phyloP scores from a whole-genome alignment of 1,139 yeast genomes.

The Magnusiomyces suaveolens region DNA sequence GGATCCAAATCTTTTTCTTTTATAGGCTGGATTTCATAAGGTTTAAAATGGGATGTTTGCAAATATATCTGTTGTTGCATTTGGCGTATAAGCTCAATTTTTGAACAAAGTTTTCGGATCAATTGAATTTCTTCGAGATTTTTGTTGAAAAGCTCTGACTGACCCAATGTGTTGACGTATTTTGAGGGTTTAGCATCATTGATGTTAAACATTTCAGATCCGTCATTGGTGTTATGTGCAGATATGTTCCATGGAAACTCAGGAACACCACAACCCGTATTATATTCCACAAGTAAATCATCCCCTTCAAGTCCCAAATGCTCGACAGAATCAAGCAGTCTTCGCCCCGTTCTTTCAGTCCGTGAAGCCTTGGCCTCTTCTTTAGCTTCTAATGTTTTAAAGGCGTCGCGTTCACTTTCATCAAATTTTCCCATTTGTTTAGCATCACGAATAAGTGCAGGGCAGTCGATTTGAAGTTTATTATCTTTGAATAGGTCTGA shows the following conservation, averaged over 20 bases:
- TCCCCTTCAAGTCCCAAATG: constrained; percentile 46
- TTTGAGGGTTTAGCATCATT: constrained; percentile 19
- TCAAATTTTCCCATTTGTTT: constrained; percentile 29
- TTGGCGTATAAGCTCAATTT: constrained; percentile 77
- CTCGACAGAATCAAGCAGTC: constrained; percentile 21
- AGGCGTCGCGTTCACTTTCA: constrained; percentile 22
- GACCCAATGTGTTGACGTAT: constrained; percentile 16
- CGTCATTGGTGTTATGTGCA: constrained; percentile 33
- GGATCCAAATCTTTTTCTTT: constrained; percentile 68
- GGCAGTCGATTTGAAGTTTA: constrained; percentile 53
- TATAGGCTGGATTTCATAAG: constrained; percentile 55
- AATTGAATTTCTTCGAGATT: constrained; percentile 79
- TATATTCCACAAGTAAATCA: constrained; percentile 76
- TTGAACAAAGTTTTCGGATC: constrained; percentile 77
- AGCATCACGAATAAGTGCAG: constrained; percentile 42
- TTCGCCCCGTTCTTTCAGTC: constrained; percentile 1
- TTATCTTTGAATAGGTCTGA: constrained; percentile 53
- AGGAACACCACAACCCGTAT: constrained; percentile 73
- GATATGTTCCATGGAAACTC: constrained; percentile 38
- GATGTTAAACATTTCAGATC: constrained; percentile 35
- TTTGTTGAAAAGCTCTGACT: constrained; percentile 49
- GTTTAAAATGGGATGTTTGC: constrained; percentile 63
- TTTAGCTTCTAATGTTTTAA: constrained; percentile 10
- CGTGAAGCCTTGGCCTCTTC: constrained; percentile 10
- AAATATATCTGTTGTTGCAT: constrained; percentile 79